Evolutionary conservation across 2,329 filamentous ascomycete genomes (phyloP).

Genomic region (Capronia americana): DNA sequence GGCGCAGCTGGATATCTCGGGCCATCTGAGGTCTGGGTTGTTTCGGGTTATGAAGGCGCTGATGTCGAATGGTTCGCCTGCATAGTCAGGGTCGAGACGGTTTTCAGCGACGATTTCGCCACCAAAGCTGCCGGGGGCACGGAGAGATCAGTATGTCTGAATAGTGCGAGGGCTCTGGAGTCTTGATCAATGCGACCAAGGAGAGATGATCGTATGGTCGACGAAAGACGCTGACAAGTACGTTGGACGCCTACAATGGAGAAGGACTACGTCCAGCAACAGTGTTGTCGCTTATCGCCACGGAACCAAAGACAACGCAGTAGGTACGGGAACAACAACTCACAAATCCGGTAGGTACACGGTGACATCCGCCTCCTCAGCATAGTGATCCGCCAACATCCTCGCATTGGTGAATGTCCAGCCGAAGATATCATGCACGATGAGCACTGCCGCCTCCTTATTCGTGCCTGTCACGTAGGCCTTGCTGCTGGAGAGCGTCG

Average conservation of each 20-base stretch:
- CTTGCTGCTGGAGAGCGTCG: conserved; percentile 44
- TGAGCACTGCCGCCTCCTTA: conserved; percentile 49
- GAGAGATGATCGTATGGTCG: not conserved
- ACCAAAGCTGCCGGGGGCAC: conserved; percentile 39
- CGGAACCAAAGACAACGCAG: too few species aligned
- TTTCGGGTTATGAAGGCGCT: conserved; percentile 33
- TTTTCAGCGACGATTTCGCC: conserved; percentile 47
- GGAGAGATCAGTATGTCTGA: not conserved
- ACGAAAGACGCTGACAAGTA: not conserved
- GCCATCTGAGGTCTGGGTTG: conserved; percentile 42
- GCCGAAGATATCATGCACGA: conserved; percentile 57
- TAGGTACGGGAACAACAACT: conserved; percentile 1
- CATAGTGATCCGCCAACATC: conserved; percentile 56
- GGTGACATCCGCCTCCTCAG: conserved; percentile 51
- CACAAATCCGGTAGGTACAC: conserved; percentile 52
- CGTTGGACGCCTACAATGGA: not conserved
- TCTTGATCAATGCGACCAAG: not conserved
- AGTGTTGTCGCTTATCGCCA: too few species aligned
- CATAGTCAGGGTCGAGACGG: conserved; percentile 41
- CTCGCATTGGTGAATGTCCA: conserved; percentile 54
- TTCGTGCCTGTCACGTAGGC: conserved; percentile 50
- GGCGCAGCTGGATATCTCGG: conserved; percentile 49
- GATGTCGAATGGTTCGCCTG: conserved; percentile 47
- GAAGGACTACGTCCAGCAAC: not conserved
- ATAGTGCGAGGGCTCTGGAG: not conserved